phyloP scores from a whole-genome alignment of 805 yeast genomes.

The Limtongia smithiae region DNA sequence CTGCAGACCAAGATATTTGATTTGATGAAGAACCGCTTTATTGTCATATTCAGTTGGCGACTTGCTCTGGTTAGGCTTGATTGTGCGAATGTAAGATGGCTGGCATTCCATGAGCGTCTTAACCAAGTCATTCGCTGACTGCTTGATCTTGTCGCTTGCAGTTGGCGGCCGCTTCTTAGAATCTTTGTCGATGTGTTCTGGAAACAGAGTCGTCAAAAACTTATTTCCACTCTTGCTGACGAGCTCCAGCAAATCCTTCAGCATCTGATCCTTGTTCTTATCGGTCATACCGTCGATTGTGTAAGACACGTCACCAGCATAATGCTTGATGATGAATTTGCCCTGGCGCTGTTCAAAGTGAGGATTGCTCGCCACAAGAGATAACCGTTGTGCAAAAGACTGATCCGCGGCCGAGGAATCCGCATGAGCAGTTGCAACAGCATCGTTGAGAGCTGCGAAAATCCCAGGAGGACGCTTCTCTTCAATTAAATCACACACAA shows the following conservation, averaged over 20 bases:
- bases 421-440: constrained; percentile 97
- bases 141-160: constrained; percentile 91
- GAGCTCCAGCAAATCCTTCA: constrained; percentile 80
- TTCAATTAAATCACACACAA: constrained; percentile 95
- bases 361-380: constrained; percentile 73
- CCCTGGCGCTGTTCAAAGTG: constrained; percentile 86
- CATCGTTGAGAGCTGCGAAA: constrained; percentile 93
- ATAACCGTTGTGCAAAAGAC: constrained; percentile 86
- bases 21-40: constrained; percentile 88
- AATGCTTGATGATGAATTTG: constrained; percentile 88
- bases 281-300: constrained; percentile 89
- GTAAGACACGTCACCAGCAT: constrained; percentile 97
- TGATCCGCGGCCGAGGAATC: constrained; percentile 96
- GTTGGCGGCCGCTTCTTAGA: constrained; percentile 87
- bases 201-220: constrained; percentile 60
- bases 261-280: constrained; percentile 91
- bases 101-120: constrained; percentile 85
- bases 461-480: constrained; percentile 92
- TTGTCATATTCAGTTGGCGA: constrained; percentile 87
- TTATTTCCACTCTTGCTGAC: constrained; percentile 65
- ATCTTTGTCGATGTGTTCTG: constrained; percentile 60
- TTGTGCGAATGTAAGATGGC: constrained; percentile 95
- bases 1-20: constrained; percentile 90
- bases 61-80: constrained; percentile 92
- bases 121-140: constrained; percentile 84